Base-by-base conservation (phyloP, 2,329 filamentous ascomycete genomes). In the Plectosphaerella plurivora region DNA sequence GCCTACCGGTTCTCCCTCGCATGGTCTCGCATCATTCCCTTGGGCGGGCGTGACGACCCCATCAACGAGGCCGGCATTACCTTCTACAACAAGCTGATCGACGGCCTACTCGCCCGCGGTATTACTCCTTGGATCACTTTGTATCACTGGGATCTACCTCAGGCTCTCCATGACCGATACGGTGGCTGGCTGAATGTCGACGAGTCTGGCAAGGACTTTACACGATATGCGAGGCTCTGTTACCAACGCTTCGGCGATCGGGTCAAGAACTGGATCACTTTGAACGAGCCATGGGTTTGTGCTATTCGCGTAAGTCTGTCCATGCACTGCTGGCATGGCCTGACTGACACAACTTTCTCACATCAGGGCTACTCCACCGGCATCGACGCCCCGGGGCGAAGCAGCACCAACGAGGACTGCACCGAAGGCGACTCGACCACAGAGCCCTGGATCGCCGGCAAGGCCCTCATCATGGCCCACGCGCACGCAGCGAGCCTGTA, bases 51-150 rank as follows among this genome's bases (percentile, higher is more conserved):
- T 0, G 74, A 73, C 0, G 73, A 77, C 0, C 78, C 77, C 0
- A 71, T 81, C 3, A 81, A 82, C 53, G 62, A 74, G 47, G 65
- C 75, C 48, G 78, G 68, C 2, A 68, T 82, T 6, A 68, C 74
- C 11, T 77, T 81, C 57, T 82, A 82, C 56, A 73, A 79, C 52
- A 75, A 81, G 55, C 65, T 81, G 9, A 79, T 81, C 57, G 66
- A 77, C 46, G 77, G 70, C 9, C 66, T 75, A 39, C 55, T 81
- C 1, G 68, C 71, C n/a, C 73, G 76, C 49, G 77, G 76, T 11
- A 76, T 81, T 67, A 65, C 69, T 3, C 78, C 78, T 1, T 66
- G 68, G 6, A 68, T 78, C 0, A 77, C 76, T 0, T 64, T 82
- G 1, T 65, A 76, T 16, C 77, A 81, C 56, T 76, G 83, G 83